Evolutionary conservation across 768 basidiomycete species (phyloP).

Genomic region (Rhodotorula babjevae): DNA sequence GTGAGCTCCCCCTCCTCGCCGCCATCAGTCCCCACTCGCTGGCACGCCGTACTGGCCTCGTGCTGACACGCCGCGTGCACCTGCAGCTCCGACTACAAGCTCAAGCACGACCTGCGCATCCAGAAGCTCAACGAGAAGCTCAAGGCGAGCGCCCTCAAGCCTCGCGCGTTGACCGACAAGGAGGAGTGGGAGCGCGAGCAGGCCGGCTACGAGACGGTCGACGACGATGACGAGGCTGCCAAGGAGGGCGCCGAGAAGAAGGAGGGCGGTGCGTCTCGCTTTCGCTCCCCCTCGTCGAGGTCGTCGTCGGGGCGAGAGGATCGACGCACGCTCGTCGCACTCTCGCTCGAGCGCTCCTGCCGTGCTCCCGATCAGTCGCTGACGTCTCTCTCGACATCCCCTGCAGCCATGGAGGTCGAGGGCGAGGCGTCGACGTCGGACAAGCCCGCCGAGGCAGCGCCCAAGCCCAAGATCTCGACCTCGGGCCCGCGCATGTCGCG

Average conservation of each 20-base stretch:
- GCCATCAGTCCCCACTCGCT: neutral
- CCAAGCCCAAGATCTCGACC: conserved; percentile 44
- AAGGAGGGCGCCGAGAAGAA: conserved; percentile 16
- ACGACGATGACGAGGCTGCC: conserved; percentile 30
- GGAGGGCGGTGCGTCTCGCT: conserved; percentile 27
- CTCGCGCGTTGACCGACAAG: conserved; percentile 32
- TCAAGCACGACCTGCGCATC: conserved; percentile 32
- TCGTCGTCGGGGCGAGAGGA: too few species aligned
- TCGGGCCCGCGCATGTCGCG: conserved; percentile 45
- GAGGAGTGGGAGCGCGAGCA: conserved; percentile 35
- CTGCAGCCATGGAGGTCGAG: conserved; percentile 25
- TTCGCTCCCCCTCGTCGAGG: neutral
- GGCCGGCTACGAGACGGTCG: conserved; percentile 35
- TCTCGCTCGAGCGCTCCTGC: too few species aligned
- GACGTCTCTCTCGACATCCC: neutral
- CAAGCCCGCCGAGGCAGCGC: neutral
- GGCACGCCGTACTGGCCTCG: neutral
- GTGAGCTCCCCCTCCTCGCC: neutral
- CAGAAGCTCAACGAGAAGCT: conserved; percentile 13
- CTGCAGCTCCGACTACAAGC: conserved; percentile 30
- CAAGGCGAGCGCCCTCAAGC: conserved; percentile 24
- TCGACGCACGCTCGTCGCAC: neutral
- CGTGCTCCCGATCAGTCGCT: too few species aligned
- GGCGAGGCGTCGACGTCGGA: conserved; percentile 7
- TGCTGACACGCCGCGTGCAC: neutral